These are phyloP conservation scores for Lasiodiplodia sp. DNA, from an alignment of 2,329 filamentous ascomycete genomes.

Conservation along the genomic window DNA sequence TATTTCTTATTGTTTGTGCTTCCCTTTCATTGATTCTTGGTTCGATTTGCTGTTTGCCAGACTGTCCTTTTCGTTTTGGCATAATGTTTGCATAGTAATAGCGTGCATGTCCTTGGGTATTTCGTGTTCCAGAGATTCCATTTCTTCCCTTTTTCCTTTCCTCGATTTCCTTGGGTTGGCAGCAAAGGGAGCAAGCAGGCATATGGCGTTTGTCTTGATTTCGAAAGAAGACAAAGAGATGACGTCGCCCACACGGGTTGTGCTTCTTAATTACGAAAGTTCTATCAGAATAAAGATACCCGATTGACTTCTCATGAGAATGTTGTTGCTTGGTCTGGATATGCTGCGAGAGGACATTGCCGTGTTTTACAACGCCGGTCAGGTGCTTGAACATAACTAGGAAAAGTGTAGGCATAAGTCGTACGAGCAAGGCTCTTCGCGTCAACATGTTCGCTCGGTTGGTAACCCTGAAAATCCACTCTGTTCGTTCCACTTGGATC, in stretches of 20 bases:
- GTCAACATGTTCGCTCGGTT: not conserved
- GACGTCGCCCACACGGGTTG: conserved; percentile 25
- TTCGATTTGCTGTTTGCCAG: not conserved
- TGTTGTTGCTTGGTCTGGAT: not conserved
- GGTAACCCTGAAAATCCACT: no score
- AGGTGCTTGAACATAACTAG: not conserved
- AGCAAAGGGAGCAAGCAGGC: conserved; percentile 7
- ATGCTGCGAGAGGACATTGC: not conserved
- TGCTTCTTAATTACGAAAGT: conserved; percentile 17
- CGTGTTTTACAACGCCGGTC: not conserved
- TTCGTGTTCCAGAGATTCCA: not conserved
- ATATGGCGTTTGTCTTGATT: conserved; percentile 6
- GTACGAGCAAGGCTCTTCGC: not conserved
- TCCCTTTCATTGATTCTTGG: conserved; percentile 8
- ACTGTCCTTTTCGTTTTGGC: not conserved
- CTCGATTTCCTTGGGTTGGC: not conserved
- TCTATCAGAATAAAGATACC: conserved; percentile 5
- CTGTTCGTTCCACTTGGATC: not conserved
- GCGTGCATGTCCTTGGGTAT: conserved; percentile 5
- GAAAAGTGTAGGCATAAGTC: not conserved
- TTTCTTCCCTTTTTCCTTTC: not conserved
- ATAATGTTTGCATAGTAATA: conserved; percentile 7
- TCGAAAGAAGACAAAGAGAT: conserved; percentile 20
- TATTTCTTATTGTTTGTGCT: not conserved
- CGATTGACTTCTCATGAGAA: not conserved